Percentiles rank a stretch among this genome's conserved stretches.
phyloP scores from a whole-genome alignment of 306 rosid genomes.

The Pyrus betulifolia region DNA sequence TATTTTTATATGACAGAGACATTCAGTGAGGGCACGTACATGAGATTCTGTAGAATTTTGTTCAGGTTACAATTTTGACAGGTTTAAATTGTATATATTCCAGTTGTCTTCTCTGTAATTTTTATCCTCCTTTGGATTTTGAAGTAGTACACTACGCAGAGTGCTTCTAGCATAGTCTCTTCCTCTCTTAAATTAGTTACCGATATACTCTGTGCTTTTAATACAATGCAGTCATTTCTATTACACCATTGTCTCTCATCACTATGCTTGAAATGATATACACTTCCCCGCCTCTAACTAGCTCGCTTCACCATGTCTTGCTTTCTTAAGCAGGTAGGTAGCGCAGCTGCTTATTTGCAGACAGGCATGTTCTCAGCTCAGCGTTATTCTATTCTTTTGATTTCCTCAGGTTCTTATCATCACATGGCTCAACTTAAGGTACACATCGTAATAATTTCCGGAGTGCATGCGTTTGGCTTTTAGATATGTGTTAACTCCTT shows the following conservation, averaged over 20 bases:
- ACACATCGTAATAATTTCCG: background rate
- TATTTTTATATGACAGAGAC: too few species aligned
- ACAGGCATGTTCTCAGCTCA: conserved; percentile 55
- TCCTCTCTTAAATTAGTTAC: too few species aligned
- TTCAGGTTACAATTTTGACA: too few species aligned
- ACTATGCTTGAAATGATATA: background rate
- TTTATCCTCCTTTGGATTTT: too few species aligned
- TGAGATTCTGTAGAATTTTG: too few species aligned
- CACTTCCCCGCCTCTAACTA: too few species aligned
- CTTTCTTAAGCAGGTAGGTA: conserved; percentile 48
- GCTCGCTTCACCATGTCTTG: background rate
- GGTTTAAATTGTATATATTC: too few species aligned
- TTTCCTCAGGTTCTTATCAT: conserved; percentile 74
- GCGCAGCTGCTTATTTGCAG: conserved; percentile 75
- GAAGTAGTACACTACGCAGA: too few species aligned
- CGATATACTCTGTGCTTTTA: background rate
- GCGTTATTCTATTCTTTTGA: conserved; percentile 48
- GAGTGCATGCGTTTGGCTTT: background rate
- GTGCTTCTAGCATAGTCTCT: too few species aligned
- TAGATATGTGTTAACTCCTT: background rate
- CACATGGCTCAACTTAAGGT: conserved; percentile 89
- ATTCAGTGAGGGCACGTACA: too few species aligned
- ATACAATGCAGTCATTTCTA: background rate
- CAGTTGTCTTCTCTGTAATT: too few species aligned
- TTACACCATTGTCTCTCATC: background rate